Conservation (phyloP, 257 asterid genomes). For the Leonotis leonurus region DNA sequence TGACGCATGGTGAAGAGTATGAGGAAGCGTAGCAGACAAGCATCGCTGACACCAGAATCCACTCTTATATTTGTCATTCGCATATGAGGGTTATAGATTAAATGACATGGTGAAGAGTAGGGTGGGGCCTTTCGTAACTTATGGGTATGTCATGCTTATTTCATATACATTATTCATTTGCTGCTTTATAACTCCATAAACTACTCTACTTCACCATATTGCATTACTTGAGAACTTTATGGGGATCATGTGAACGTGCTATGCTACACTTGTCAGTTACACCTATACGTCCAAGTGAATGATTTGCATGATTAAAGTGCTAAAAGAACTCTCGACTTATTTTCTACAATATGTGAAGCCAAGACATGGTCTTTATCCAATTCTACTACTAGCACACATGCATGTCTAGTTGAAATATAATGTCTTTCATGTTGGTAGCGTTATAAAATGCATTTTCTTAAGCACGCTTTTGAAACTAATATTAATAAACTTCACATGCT, state of each 20-base stretch:
- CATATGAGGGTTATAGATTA: constrained; percentile 86
- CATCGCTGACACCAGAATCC: constrained; percentile 32
- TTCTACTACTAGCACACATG: too few species aligned
- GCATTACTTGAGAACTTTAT: neutral
- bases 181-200: too few species aligned
- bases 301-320: neutral
- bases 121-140: constrained; percentile 87
- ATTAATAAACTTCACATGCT: too few species aligned
- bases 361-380: neutral
- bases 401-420: neutral
- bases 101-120: constrained; percentile 82
- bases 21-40: constrained; percentile 41
- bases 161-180: neutral
- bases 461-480: too few species aligned
- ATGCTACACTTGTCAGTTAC: neutral
- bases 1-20: constrained; percentile 87
- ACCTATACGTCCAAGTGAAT: neutral
- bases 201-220: neutral
- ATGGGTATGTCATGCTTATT: constrained; percentile 55
- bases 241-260: neutral
- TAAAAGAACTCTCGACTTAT: neutral
- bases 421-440: too few species aligned
- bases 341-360: neutral
- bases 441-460: too few species aligned
- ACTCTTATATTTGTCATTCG: constrained; percentile 70